A percentile compares a stretch with the other conserved stretches of the same genome.
These are phyloP conservation scores for Priceomyces haplophilus DNA, from an alignment of 805 yeast genomes.

Conservation along the genomic window DNA sequence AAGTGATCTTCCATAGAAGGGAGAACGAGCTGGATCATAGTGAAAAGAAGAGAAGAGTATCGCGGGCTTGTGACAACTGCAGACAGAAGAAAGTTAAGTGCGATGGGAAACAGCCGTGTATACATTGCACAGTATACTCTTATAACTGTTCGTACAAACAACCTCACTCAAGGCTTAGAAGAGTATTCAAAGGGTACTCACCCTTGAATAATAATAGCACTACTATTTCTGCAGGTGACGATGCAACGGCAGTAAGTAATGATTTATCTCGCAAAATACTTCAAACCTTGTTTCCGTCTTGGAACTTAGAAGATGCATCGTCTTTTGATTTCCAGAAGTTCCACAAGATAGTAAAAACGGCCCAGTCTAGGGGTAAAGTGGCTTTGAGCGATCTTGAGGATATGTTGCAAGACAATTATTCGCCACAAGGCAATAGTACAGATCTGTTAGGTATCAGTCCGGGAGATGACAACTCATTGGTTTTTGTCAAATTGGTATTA, in stretches of 20 bases:
- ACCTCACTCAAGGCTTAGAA: conserved; percentile 59
- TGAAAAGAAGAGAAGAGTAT: conserved; percentile 53
- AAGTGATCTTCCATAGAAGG: conserved; percentile 2
- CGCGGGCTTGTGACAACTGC: conserved; percentile 75
- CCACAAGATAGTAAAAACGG: conserved; percentile 20
- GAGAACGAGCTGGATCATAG: conserved; percentile 6
- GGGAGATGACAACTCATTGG: conserved; percentile 18
- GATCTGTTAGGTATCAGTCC: conserved; percentile 17
- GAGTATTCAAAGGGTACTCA: not conserved
- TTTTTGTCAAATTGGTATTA: conserved; percentile 55
- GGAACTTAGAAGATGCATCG: conserved; percentile 25
- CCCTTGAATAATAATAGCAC: not conserved
- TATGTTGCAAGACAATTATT: conserved; percentile 25
- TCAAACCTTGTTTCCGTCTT: conserved; percentile 23
- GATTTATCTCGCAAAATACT: conserved; percentile 30
- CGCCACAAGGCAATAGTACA: conserved; percentile 13
- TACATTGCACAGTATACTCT: conserved; percentile 82
- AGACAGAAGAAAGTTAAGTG: conserved; percentile 75
- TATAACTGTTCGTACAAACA: conserved; percentile 83
- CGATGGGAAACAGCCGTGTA: conserved; percentile 76
- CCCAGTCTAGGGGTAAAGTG: conserved; percentile 17
- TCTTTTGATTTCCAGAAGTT: conserved; percentile 35
- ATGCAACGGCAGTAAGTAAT: conserved; percentile 12
- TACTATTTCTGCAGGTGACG: not conserved
- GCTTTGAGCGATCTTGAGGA: conserved; percentile 28